These are phyloP conservation scores for Exophiala phaeomuriformis DNA, from an alignment of 2,329 filamentous ascomycete species.

Conservation along the genomic window DNA sequence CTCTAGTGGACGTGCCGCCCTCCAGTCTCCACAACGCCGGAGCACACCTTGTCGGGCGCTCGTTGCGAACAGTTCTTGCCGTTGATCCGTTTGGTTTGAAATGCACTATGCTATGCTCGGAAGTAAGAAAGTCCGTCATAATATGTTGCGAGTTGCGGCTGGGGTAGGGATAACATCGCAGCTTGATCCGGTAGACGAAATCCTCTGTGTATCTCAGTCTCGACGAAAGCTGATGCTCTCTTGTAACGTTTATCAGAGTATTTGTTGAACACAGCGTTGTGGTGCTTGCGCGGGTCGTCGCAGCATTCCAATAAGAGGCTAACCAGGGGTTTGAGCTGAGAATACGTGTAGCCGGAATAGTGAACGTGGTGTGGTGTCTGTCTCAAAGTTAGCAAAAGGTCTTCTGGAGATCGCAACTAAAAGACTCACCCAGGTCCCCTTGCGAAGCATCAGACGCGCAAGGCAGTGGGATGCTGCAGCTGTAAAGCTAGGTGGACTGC, in stretches of 20 bases:
- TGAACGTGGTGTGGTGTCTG: conserved; percentile 77
- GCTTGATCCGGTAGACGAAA: conserved; percentile 44
- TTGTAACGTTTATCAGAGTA: conserved; percentile 85
- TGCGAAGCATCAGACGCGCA: conserved; percentile 77
- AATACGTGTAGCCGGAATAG: conserved; percentile 88
- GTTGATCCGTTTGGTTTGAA: neutral
- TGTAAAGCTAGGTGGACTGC: conserved; percentile 79
- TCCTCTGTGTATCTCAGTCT: conserved; percentile 60
- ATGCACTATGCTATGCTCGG: conserved; percentile 8
- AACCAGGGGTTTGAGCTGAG: conserved; percentile 71
- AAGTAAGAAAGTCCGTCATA: conserved; percentile 25
- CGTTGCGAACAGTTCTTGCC: too few relatives aligned
- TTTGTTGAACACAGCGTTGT: conserved; percentile 82
- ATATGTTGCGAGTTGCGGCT: conserved; percentile 16
- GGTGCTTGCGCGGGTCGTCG: conserved; percentile 70
- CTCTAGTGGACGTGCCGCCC: neutral
- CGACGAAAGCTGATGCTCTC: conserved; percentile 71
- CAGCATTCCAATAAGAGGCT: conserved; percentile 81
- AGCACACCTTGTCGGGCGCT: neutral
- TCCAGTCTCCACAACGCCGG: neutral
- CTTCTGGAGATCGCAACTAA: neutral
- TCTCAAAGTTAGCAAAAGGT: conserved; percentile 14
- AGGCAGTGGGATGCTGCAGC: conserved; percentile 90
- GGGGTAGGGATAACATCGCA: conserved; percentile 12
- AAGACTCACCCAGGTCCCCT: conserved; percentile 80